Evolutionary conservation across 768 basidiomycete genomes (phyloP).

Genomic region (Krasilnikovozyma curviuscula): DNA sequence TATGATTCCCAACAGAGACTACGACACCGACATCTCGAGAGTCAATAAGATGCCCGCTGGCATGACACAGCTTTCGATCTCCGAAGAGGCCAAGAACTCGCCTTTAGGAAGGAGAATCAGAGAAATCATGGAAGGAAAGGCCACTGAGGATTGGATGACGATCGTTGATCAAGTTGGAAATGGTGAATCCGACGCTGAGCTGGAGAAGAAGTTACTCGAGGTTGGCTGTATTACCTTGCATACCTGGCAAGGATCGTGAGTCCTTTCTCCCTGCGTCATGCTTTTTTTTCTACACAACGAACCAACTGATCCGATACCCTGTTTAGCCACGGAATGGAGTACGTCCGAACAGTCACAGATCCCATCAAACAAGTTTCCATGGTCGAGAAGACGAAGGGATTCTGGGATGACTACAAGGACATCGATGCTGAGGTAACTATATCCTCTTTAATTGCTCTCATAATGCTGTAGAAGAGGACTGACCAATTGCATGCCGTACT

Average conservation of each 20-base stretch:
- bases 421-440: constrained; percentile 21
- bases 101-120: neutral
- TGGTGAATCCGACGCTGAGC: constrained; percentile 18
- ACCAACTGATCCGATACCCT: neutral
- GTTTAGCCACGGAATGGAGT: constrained; percentile 31
- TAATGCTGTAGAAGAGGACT: neutral
- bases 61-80: no score
- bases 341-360: constrained; percentile 30
- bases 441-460: neutral
- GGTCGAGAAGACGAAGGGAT: constrained; percentile 28
- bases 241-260: constrained; percentile 31
- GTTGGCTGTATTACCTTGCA: constrained; percentile 32
- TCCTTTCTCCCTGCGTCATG: constrained; percentile 5
- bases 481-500: neutral
- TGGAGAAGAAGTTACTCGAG: constrained; percentile 25
- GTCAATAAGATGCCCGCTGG: constrained; percentile 28
- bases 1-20: constrained; percentile 30
- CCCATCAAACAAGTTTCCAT: constrained; percentile 29
- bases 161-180: constrained; percentile 14
- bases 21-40: constrained; percentile 29
- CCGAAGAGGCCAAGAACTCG: no score
- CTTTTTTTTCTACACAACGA: neutral
- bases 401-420: constrained; percentile 28
- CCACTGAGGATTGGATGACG: constrained; percentile 15
- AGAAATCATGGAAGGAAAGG: constrained; percentile 1